Evolutionary conservation across 257 asterid species (phyloP), one percentile per base, ranked within the genome.

Genomic region (Coffea eugenioides): DNA sequence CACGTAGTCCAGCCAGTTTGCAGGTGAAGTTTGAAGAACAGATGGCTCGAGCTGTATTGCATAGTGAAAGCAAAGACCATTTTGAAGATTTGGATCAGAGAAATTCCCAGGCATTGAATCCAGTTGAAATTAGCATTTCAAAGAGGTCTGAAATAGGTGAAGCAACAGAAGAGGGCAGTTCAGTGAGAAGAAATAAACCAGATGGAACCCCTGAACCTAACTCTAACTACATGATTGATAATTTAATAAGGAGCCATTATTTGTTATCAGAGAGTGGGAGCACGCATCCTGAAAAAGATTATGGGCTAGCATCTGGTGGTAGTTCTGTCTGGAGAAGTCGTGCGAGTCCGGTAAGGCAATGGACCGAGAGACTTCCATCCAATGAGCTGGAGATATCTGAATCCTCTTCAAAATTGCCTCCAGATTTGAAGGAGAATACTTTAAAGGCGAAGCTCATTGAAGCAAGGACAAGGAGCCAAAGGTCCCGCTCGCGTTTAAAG

Each of bases 11-110:
- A 27, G 73, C 90, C 49, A 77, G 83, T 78, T 81, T 91, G 83
- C 98, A 91, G 85, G 90, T 84, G 83, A 90, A 88, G 86, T 89
- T 90, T 72, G 94, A 91, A 85, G 93, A 89, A 67, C 93, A 89
- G 71, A 87, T 84, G 89, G 90, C 85, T 78, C 86, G 61, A 70
- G 90, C 88, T 43, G 36, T 69, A 48, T 74, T 84, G 49, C 83
- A 70, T 9, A 76, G 73, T 78, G 90, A 86, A 81, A 79, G 79
- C 59, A 79, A 79, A 72, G 74, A 75, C 39, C 85, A 69, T 52
- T 79, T 69, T 61, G 88, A 84, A 67, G 82, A 82, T 75, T 46
- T 67, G 61, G 87, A 83, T 78, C 81, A 23, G 7, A 76, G 81
- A 31, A 72, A 79, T 75, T 54, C 77, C 2, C 85, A 81, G 75